These are phyloP conservation scores for Rhododendron griersonianum DNA, from an alignment of 148 eudicot species.

Conservation along the genomic window DNA sequence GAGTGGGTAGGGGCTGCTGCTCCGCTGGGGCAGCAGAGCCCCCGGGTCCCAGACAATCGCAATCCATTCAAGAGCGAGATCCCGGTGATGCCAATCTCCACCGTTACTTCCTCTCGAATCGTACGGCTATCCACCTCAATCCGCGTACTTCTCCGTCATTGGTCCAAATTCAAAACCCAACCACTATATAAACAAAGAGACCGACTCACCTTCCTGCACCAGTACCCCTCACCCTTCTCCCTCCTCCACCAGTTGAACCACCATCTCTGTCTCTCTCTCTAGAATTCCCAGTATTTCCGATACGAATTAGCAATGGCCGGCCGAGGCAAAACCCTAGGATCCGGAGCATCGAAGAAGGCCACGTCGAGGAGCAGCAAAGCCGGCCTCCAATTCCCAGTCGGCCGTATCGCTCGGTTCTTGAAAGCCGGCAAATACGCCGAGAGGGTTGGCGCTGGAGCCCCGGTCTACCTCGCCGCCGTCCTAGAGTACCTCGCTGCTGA, in stretches of 20 bases:
- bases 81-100: background rate
- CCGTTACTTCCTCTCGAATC: background rate
- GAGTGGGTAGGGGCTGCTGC: too few species aligned
- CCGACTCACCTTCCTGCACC: background rate
- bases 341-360: constrained; percentile 6
- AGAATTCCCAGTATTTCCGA: too few species aligned
- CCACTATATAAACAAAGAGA: background rate
- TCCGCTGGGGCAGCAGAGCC: too few species aligned
- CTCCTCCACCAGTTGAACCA: background rate
- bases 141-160: background rate
- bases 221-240: background rate
- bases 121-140: background rate
- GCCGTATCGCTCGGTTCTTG: constrained; percentile 7
- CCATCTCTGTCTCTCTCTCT: background rate
- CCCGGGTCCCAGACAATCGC: background rate
- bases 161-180: constrained; percentile 6
- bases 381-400: constrained; percentile 1
- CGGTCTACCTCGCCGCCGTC: constrained; percentile 10
- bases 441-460: constrained; percentile 2
- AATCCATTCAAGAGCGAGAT: background rate
- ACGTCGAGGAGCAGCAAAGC: constrained; percentile 10
- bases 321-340: constrained; percentile 6
- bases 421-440: constrained; percentile 7
- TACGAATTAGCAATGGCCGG: background rate
- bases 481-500: constrained; percentile 6